Evolutionary conservation across 2,329 filamentous ascomycete species (phyloP).

Genomic region (Talaromyces sp.): DNA sequence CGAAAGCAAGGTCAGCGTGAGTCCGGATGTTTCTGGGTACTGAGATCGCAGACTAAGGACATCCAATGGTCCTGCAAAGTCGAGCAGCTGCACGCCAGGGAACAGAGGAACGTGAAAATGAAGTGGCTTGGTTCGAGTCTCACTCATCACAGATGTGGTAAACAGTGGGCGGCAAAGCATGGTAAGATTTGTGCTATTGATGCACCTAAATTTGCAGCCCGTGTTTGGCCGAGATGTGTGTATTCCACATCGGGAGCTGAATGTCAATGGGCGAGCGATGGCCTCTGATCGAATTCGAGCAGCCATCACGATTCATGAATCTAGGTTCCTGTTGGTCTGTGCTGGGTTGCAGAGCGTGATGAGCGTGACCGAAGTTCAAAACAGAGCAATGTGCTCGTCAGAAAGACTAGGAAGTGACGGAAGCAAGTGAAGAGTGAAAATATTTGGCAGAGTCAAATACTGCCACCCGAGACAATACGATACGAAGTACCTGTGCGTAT

Average conservation of each 20-base stretch:
- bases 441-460: background rate
- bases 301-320: background rate
- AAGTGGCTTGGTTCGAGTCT: background rate
- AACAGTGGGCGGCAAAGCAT: background rate
- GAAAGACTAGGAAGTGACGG: background rate
- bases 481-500: background rate
- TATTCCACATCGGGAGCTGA: constrained; percentile 5
- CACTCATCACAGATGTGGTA: background rate
- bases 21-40: constrained; percentile 6
- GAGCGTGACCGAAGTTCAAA: background rate
- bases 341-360: background rate
- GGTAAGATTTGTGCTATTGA: background rate
- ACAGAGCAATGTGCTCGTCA: background rate
- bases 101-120: constrained; percentile 14
- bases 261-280: background rate
- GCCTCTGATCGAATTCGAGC: background rate
- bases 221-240: background rate
- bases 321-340: constrained; percentile 1
- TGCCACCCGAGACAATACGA: background rate
- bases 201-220: background rate
- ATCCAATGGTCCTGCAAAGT: constrained; percentile 9
- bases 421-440: background rate
- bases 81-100: constrained; percentile 13
- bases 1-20: constrained; percentile 12
- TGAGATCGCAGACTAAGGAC: constrained; percentile 8